Evolutionary conservation across 192 early-diverging fungal genomes (phyloP).

Genomic region (Mortierella alpina): DNA sequence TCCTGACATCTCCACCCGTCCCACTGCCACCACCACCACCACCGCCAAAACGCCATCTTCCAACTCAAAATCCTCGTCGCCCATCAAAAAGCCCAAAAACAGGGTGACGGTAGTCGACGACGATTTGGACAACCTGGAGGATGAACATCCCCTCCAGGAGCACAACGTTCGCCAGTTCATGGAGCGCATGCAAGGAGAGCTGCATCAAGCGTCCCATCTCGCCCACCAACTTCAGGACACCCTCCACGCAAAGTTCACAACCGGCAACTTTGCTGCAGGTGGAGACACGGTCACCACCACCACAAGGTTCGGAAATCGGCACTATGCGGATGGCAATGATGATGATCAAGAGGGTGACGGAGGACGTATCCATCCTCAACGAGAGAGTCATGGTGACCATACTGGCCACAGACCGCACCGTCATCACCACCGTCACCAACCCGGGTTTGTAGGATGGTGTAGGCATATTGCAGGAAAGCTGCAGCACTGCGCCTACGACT

Average conservation of each 20-base stretch:
- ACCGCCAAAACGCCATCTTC: neutral
- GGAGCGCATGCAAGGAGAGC: slow-evolving; percentile 12
- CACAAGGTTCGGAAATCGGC: neutral
- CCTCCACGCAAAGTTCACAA: slow-evolving; percentile 8
- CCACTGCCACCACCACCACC: neutral
- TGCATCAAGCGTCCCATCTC: slow-evolving; percentile 5
- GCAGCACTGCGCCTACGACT: no score
- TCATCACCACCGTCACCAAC: slow-evolving; percentile 5
- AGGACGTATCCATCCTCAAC: neutral
- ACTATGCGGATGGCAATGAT: neutral
- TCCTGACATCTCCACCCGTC: neutral
- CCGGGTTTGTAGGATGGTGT: neutral
- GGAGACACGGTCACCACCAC: neutral
- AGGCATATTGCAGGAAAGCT: no score
- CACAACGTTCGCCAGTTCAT: slow-evolving; percentile 14
- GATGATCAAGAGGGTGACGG: neutral
- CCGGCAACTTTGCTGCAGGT: slow-evolving; percentile 3
- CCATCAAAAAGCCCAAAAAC: neutral
- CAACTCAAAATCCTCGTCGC: neutral
- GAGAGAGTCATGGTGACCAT: neutral
- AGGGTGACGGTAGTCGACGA: neutral
- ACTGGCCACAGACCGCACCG: neutral
- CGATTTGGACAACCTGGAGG: neutral
- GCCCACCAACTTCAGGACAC: slow-evolving; percentile 10
- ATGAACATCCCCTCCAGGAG: slow-evolving; percentile 13